These are phyloP conservation scores for Oehlia diaphana DNA, from an alignment of 192 early-diverging fungal genomes.

Conservation along the genomic window DNA sequence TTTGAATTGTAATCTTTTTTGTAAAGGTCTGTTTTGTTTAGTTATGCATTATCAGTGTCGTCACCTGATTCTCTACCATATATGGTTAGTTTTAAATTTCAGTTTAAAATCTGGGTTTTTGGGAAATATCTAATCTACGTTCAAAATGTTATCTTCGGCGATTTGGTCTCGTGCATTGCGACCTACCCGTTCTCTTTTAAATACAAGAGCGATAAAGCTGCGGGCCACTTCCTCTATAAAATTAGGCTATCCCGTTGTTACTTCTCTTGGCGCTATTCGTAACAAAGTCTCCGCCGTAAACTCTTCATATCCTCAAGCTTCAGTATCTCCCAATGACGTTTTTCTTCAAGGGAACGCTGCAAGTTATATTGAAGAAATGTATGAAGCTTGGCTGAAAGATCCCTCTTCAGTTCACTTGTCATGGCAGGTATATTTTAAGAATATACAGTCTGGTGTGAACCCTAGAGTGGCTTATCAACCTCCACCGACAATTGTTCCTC, in stretches of 20 bases:
- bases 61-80: too few species aligned
- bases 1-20: neutral
- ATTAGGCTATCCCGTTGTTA: neutral
- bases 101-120: too few species aligned
- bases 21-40: too few species aligned
- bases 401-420: slow-evolving; percentile 90
- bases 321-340: slow-evolving; percentile 65
- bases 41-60: too few species aligned
- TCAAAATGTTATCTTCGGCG: neutral
- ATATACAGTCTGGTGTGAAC: slow-evolving; percentile 64
- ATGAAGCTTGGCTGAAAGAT: slow-evolving; percentile 87
- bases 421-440: slow-evolving; percentile 97
- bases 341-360: slow-evolving; percentile 88
- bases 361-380: slow-evolving; percentile 94
- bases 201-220: neutral
- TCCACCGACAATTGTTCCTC: slow-evolving; percentile 70
- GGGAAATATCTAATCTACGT: neutral
- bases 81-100: too few species aligned
- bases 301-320: slow-evolving; percentile 25
- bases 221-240: neutral
- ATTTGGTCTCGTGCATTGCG: neutral
- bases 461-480: slow-evolving; percentile 75
- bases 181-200: neutral
- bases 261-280: slow-evolving; percentile 4
- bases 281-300: slow-evolving; percentile 22